phyloP scores from a whole-genome alignment of 768 basidiomycete species.

The Tulasnella sp. region DNA sequence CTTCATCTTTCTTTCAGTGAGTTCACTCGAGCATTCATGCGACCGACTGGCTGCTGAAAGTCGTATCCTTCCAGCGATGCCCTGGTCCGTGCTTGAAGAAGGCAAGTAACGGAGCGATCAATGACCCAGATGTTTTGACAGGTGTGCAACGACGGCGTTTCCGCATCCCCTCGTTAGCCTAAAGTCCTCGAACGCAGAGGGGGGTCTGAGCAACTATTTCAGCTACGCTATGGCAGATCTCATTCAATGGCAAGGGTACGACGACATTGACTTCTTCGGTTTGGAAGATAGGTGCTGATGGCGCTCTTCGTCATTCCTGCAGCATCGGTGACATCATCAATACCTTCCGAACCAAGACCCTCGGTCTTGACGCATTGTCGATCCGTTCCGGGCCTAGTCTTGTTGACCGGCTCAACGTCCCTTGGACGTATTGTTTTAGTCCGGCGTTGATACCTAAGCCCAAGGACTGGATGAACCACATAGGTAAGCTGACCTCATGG shows the following conservation, averaged over 20 bases:
- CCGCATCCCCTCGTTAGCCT: slow-evolving; percentile 59
- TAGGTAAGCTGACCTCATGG: slow-evolving; percentile 35
- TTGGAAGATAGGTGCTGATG: background rate
- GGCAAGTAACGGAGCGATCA: background rate
- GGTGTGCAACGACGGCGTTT: slow-evolving; percentile 48
- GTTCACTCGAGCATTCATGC: slow-evolving; percentile 26
- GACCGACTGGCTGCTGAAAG: background rate
- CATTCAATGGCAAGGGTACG: slow-evolving; percentile 53
- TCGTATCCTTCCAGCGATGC: slow-evolving; percentile 45
- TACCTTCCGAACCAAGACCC: slow-evolving; percentile 42
- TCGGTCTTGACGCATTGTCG: slow-evolving; percentile 44
- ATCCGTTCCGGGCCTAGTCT: slow-evolving; percentile 45
- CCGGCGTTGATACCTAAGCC: slow-evolving; percentile 52
- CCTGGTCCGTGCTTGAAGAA: slow-evolving; percentile 37
- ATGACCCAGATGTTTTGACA: slow-evolving; percentile 21
- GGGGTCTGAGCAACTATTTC: slow-evolving; percentile 49
- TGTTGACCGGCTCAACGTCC: slow-evolving; percentile 46
- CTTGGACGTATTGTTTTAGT: slow-evolving; percentile 60
- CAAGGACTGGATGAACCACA: slow-evolving; percentile 53
- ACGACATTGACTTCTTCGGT: slow-evolving; percentile 1
- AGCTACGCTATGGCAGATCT: slow-evolving; percentile 53
- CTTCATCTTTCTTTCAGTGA: slow-evolving; percentile 51
- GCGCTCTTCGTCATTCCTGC: background rate
- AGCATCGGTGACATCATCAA: slow-evolving; percentile 57
- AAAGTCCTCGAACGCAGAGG: slow-evolving; percentile 45